These are phyloP conservation scores for Saccharomycodes ludwigii DNA, from an alignment of 805 yeast species.

Conservation along the genomic window DNA sequence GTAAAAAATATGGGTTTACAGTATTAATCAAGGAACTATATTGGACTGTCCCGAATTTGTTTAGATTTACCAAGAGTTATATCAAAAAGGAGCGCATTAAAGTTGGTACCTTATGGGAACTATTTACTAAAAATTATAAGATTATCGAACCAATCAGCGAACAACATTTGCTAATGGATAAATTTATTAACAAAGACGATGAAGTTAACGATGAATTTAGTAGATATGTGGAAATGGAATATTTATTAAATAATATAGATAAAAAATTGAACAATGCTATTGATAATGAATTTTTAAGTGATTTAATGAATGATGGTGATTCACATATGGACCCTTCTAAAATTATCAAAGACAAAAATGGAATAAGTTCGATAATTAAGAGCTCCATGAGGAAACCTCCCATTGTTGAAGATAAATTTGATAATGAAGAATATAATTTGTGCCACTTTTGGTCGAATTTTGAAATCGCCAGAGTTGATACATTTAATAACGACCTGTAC, in stretches of 20 bases:
- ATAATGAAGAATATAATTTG: conserved; percentile 56
- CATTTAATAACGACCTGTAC: conserved; percentile 58
- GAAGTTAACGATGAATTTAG: conserved; percentile 17
- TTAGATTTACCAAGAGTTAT: conserved; percentile 57
- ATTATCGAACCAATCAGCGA: conserved; percentile 24
- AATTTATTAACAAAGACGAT: conserved; percentile 16
- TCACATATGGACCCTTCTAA: no score
- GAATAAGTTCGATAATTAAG: conserved; percentile 27
- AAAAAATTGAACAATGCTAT: conserved; percentile 8
- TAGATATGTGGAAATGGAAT: conserved; percentile 23
- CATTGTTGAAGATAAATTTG: conserved; percentile 41
- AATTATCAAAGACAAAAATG: conserved; percentile 19
- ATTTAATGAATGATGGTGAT: no score
- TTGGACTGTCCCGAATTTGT: conserved; percentile 73
- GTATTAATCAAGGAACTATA: conserved; percentile 66
- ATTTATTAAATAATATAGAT: conserved; percentile 12
- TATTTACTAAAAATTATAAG: conserved; percentile 38
- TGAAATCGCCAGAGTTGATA: conserved; percentile 75
- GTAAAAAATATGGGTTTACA: conserved; percentile 78
- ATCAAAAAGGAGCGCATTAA: conserved; percentile 33
- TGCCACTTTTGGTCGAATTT: conserved; percentile 92
- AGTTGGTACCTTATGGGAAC: conserved; percentile 56
- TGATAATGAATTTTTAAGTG: no score
- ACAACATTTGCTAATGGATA: conserved; percentile 13
- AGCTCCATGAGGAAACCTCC: conserved; percentile 24